Evolutionary conservation across 2,329 filamentous ascomycete species (phyloP).

Genomic region (Fusarium sp.): DNA sequence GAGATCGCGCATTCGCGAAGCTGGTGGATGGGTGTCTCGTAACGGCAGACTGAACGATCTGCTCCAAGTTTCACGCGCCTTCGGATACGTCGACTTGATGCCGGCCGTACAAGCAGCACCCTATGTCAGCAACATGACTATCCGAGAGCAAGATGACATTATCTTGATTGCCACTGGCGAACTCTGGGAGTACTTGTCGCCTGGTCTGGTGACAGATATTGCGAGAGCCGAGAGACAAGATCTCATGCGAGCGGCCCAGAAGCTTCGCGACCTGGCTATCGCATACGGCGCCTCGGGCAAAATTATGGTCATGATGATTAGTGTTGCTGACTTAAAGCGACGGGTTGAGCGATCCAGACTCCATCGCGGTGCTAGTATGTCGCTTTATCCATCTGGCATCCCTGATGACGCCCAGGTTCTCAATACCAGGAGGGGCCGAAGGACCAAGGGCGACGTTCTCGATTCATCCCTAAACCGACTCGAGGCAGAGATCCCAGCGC

Average conservation of each 20-base stretch:
- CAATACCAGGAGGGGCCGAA: constrained; percentile 72
- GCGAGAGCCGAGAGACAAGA: constrained; percentile 87
- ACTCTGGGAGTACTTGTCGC: constrained; percentile 93
- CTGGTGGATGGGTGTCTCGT: constrained; percentile 93
- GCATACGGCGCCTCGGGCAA: constrained; percentile 94
- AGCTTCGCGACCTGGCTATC: constrained; percentile 92
- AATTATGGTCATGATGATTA: constrained; percentile 99
- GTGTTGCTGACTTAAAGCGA: constrained; percentile 89
- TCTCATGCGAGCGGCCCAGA: constrained; percentile 94
- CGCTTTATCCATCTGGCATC: constrained; percentile 80
- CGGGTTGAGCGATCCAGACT: constrained; percentile 77
- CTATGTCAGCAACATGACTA: constrained; percentile 78
- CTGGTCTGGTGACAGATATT: constrained; percentile 91
- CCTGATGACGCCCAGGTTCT: constrained; percentile 75
- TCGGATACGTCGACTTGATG: constrained; percentile 93
- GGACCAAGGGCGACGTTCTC: constrained; percentile 70
- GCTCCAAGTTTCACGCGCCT: constrained; percentile 91
- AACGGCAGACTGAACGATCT: constrained; percentile 93
- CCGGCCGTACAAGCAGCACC: constrained; percentile 93
- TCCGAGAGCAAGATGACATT: constrained; percentile 92
- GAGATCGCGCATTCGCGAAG: constrained; percentile 88
- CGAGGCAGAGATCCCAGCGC: constrained; percentile 90
- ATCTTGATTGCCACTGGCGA: constrained; percentile 91
- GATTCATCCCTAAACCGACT: constrained; percentile 89
- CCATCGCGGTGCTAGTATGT: constrained; percentile 84